These are phyloP conservation scores for Cryphonectria carpinicola DNA, from an alignment of 2,329 filamentous ascomycete genomes.

Conservation along the genomic window DNA sequence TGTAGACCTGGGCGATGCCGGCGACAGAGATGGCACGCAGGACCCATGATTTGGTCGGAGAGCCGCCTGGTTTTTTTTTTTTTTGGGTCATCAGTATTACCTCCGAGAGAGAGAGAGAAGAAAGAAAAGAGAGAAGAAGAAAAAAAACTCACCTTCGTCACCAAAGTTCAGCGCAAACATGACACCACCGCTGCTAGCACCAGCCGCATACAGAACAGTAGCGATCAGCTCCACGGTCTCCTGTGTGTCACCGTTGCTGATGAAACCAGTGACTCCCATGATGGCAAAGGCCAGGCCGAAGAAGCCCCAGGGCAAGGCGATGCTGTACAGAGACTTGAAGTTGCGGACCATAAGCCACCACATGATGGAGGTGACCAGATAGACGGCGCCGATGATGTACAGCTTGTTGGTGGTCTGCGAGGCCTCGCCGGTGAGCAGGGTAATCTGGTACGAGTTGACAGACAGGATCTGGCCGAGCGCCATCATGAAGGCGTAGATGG, in stretches of 20 bases:
- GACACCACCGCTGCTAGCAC: constrained; percentile 65
- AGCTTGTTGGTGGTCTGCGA: constrained; percentile 62
- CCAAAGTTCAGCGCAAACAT: constrained; percentile 72
- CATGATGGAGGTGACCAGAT: constrained; percentile 58
- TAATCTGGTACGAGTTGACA: constrained; percentile 70
- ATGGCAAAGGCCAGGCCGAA: constrained; percentile 67
- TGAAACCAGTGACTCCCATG: constrained; percentile 63
- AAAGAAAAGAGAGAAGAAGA: constrained; percentile 49
- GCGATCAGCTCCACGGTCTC: constrained; percentile 61
- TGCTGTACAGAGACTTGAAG: constrained; percentile 58
- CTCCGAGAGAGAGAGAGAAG: constrained; percentile 41
- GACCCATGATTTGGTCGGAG: constrained; percentile 68
- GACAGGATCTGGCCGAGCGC: constrained; percentile 67
- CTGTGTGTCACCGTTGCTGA: constrained; percentile 41
- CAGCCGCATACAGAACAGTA: constrained; percentile 63
- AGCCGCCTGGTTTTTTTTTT: constrained; percentile 56
- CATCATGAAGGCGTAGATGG: constrained; percentile 64
- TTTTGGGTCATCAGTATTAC: neutral
- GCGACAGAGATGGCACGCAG: constrained; percentile 69
- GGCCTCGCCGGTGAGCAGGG: constrained; percentile 65
- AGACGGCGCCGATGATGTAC: constrained; percentile 64
- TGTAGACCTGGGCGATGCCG: constrained; percentile 69
- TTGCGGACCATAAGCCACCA: constrained; percentile 68
- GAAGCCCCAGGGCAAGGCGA: constrained; percentile 64
- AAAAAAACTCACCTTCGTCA: constrained; percentile 54